These are phyloP conservation scores for Fusarium nisikadoi DNA, from an alignment of 2,329 filamentous ascomycete genomes.

Conservation along the genomic window DNA sequence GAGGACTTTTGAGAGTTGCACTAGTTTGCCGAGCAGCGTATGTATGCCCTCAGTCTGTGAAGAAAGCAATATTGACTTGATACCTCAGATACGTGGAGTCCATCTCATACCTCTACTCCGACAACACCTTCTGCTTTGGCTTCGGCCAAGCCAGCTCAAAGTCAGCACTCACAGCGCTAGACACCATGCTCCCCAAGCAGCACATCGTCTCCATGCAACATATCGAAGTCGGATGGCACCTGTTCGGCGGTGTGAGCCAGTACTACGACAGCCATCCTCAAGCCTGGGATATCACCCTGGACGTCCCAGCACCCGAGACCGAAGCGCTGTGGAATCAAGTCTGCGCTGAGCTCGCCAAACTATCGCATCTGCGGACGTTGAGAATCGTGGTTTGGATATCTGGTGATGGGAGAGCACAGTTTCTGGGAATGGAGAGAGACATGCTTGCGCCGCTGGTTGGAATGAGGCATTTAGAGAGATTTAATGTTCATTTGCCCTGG, in stretches of 20 bases:
- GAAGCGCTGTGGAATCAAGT: neutral
- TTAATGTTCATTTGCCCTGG: neutral
- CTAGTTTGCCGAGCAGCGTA: neutral
- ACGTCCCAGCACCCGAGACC: neutral
- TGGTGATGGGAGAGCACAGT: neutral
- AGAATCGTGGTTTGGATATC: neutral
- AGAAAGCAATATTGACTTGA: neutral
- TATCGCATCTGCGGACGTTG: neutral
- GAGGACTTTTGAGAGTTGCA: neutral
- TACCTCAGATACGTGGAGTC: neutral
- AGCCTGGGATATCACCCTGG: neutral
- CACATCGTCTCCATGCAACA: neutral
- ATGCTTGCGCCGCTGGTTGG: neutral
- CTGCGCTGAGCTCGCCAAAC: neutral
- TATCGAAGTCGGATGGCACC: neutral
- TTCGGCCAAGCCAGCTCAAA: neutral
- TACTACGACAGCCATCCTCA: neutral
- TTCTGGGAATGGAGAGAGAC: neutral
- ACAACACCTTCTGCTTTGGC: neutral
- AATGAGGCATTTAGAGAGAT: neutral
- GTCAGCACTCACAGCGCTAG: neutral
- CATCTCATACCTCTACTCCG: neutral
- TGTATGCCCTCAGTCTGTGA: rapidly evolving
- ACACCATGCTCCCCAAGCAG: neutral
- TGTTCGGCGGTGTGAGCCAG: neutral